A percentile compares a stretch with the other conserved stretches of the same genome.
Conservation (phyloP, 495 filamentous ascomycete genomes). For the Cercophora newfieldiana region DNA sequence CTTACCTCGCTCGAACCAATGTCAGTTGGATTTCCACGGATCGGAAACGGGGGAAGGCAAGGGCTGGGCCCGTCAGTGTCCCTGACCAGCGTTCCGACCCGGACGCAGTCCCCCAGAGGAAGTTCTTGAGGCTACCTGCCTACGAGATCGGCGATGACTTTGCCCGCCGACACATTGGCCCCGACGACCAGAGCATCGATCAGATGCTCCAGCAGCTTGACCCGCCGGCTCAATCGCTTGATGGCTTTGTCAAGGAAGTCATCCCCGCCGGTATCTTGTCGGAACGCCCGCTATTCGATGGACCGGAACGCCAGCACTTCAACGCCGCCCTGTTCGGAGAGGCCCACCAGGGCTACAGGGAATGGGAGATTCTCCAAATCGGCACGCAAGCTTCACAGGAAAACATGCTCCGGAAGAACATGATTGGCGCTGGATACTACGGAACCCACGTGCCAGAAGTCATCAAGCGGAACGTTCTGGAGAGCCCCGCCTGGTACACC, state of each 20-base stretch:
- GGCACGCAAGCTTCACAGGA: slow-evolving; percentile 63
- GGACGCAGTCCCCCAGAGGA: neutral
- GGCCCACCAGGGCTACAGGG: slow-evolving; percentile 32
- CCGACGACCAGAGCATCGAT: slow-evolving; percentile 66
- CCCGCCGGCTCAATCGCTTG: slow-evolving; percentile 70
- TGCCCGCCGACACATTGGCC: slow-evolving; percentile 88
- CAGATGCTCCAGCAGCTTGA: slow-evolving; percentile 82
- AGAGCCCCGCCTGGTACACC: slow-evolving; percentile 97
- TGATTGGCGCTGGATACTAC: slow-evolving; percentile 89
- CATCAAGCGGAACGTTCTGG: slow-evolving; percentile 90
- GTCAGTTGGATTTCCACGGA: no score
- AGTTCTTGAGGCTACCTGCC: slow-evolving; percentile 20
- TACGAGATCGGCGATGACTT: slow-evolving; percentile 60
- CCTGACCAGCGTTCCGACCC: neutral
- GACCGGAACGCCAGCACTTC: slow-evolving; percentile 21
- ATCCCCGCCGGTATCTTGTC: slow-evolving; percentile 83
- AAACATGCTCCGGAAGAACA: slow-evolving; percentile 62
- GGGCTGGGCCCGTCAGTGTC: neutral
- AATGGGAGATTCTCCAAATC: slow-evolving; percentile 41
- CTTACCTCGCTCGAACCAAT: neutral
- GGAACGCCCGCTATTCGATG: slow-evolving; percentile 43
- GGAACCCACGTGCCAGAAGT: slow-evolving; percentile 84
- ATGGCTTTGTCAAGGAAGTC: slow-evolving; percentile 88
- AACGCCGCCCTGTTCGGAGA: slow-evolving; percentile 10
- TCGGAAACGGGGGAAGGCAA: neutral